Evolutionary conservation across 1,284 basidiomycete species (phyloP).

Genomic region (Moniliophthora roreri): DNA sequence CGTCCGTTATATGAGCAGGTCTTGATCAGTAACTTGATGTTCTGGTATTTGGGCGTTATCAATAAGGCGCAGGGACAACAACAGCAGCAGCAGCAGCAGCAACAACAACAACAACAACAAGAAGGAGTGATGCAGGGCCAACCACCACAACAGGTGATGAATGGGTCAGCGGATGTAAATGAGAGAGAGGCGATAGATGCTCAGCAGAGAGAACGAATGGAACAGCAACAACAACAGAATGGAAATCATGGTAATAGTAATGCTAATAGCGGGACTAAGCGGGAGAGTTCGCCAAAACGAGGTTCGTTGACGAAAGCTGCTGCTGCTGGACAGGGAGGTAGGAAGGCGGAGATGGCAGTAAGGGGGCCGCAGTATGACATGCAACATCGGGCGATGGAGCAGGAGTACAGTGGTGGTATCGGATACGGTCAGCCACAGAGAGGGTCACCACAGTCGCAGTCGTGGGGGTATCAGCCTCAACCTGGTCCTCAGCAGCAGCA

Average conservation of each 20-base stretch:
- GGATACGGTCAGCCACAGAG: constrained; percentile 21
- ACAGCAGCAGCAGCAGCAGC: constrained; percentile 17
- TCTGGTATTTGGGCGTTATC: constrained; percentile 99
- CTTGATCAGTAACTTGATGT: constrained; percentile 98
- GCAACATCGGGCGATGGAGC: constrained; percentile 90
- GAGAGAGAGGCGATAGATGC: constrained; percentile 41
- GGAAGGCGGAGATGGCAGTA: constrained; percentile 84
- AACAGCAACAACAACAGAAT: constrained; percentile 41
- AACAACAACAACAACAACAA: neutral
- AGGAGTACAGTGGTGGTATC: constrained; percentile 75
- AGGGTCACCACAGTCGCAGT: constrained; percentile 18
- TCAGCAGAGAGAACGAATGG: constrained; percentile 42
- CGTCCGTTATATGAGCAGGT: constrained; percentile 98
- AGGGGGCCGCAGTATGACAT: constrained; percentile 89
- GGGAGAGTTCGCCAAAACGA: constrained; percentile 51
- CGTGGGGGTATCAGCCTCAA: constrained; percentile 25
- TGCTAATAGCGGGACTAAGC: constrained; percentile 41
- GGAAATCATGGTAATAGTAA: constrained; percentile 33
- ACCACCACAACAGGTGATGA: constrained; percentile 17
- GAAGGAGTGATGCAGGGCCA: constrained; percentile 18
- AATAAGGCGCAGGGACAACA: constrained; percentile 67
- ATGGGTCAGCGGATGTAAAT: constrained; percentile 8
- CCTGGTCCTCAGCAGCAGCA: constrained; percentile 13
- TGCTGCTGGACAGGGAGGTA: constrained; percentile 43
- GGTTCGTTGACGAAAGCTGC: constrained; percentile 56